A percentile compares a stretch with the other conserved stretches of the same genome.
Evolutionary conservation across 176 grass and related monocot species (phyloP).

Genomic region (Pharus latifolius): DNA sequence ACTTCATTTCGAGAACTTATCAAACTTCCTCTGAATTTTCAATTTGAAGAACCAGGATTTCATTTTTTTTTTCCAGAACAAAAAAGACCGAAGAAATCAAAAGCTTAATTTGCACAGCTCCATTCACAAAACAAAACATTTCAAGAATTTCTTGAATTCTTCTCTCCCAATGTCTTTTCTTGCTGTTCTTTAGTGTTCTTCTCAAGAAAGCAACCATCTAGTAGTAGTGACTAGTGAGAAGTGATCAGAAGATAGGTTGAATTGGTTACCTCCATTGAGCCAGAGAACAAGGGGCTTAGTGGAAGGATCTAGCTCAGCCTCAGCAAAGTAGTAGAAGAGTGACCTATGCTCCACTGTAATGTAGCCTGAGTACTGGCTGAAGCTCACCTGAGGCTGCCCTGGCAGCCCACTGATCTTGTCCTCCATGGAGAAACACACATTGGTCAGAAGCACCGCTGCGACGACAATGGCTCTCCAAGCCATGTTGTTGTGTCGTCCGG

Average conservation of each 20-base stretch:
- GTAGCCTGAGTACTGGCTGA: constrained; percentile 90
- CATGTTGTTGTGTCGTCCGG: too few relatives aligned
- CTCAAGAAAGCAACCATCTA: constrained; percentile 19
- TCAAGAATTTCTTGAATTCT: not conserved
- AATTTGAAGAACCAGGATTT: not conserved
- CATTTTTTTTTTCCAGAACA: not conserved
- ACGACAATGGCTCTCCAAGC: too few relatives aligned
- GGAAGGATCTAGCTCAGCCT: constrained; percentile 71
- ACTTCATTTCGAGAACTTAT: not conserved
- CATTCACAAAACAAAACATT: not conserved
- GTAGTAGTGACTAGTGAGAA: too few relatives aligned
- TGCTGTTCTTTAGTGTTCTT: not conserved
- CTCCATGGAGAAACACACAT: not conserved
- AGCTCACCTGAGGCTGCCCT: constrained; percentile 69
- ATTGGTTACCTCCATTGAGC: constrained; percentile 83
- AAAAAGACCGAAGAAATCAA: not conserved
- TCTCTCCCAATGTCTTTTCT: not conserved
- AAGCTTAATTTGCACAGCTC: constrained; percentile 3
- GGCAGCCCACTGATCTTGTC: constrained; percentile 60
- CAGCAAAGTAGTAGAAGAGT: constrained; percentile 95
- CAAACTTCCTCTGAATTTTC: not conserved
- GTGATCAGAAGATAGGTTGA: not conserved
- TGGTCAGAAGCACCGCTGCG: not conserved
- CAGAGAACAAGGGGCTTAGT: constrained; percentile 93
- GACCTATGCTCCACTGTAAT: constrained; percentile 64